Conservation (phyloP, 345 rosid species). For the Triadica sebifera region DNA sequence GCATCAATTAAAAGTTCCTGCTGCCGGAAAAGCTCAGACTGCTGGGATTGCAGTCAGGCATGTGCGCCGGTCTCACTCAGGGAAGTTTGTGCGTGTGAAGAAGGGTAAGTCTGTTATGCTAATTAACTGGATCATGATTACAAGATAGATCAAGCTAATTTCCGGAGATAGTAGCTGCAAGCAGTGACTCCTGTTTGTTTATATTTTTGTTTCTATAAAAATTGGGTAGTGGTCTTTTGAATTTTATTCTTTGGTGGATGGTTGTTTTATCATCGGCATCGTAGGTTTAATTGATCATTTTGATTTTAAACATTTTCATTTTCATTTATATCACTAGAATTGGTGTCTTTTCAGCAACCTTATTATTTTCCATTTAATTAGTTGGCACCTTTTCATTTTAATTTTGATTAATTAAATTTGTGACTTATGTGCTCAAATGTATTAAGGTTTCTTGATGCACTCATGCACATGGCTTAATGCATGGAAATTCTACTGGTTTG, state of each 20-base stretch:
- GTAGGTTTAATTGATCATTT: not conserved
- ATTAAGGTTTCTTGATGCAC: too few species aligned
- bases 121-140: not conserved
- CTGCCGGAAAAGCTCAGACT: conserved; percentile 54
- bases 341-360: not conserved
- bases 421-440: not conserved
- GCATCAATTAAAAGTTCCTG: conserved; percentile 61
- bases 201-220: not conserved
- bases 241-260: not conserved
- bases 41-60: conserved; percentile 72
- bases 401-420: not conserved
- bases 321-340: not conserved
- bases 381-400: not conserved
- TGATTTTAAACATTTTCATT: not conserved
- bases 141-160: not conserved
- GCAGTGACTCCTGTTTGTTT: not conserved
- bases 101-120: conserved; percentile 51
- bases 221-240: not conserved
- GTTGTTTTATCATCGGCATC: not conserved
- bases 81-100: conserved; percentile 72
- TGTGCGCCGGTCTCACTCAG: conserved; percentile 83
- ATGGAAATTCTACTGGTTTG: too few species aligned
- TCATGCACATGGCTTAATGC: too few species aligned
- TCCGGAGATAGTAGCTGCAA: too few species aligned
- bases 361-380: not conserved